Evolutionary conservation across 2,329 filamentous ascomycete genomes (phyloP), one percentile per base, ranked within the genome.

Genomic region (Colletotrichum karsti): DNA sequence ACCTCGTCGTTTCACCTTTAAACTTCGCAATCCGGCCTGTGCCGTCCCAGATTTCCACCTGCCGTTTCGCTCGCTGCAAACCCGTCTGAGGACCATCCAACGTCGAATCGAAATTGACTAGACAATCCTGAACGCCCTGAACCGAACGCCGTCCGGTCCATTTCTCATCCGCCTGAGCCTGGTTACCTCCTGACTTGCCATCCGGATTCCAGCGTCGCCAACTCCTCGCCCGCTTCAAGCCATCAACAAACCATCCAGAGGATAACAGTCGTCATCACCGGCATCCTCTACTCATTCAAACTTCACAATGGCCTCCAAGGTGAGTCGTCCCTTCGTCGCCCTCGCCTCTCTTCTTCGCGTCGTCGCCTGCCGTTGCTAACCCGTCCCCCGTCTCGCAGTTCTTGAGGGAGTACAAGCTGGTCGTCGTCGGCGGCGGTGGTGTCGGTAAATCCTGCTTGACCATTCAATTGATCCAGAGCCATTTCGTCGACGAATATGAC

Each of bases 401-500:
- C 79, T 85, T 95, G 80, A 88, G 93, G 89, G 93, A 96, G 85
- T 97, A 97, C 84, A 97, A 97, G 85, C 84, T 97, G 84, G 96
- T 99, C 70, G 96, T 98, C 70, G 95, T 99, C 73, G 96, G 96
- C 76, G 96, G 97, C 77, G 96, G 96, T 88, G 96, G 96, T 82
- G 96, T 99, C 73, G 96, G 96, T 85, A 99, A 99, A 88, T 98
- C 95, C 70, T 98, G 96, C 85, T 89, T 99, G 87, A 98, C 96
- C 67, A 98, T 99, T 78, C 96, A 98, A 86, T 90, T 95, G 82
- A 94, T 93, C 77, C 92, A 95, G 84, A 95, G 92, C 82, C 96
- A 99, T 82, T 99, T 99, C 85, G 95, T 98, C 79, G 96, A 98
- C 82, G 96, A 98, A 83, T 99, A 99, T 83, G 96, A 99, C 83